Evolutionary conservation across 1,284 basidiomycete species (phyloP), one percentile per base, ranked within the genome.

Genomic region (Sphagnurus paluster): DNA sequence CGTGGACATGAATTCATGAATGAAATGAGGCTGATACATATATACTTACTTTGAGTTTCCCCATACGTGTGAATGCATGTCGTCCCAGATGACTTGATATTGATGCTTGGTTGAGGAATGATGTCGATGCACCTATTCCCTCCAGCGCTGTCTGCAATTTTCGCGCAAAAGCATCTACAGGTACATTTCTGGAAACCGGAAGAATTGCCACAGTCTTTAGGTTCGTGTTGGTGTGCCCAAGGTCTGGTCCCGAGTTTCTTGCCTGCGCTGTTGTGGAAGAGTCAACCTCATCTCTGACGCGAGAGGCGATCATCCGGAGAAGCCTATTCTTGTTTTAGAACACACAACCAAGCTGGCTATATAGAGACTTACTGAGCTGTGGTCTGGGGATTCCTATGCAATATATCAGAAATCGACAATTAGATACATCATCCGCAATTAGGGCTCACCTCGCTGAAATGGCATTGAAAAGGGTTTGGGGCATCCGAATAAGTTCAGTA

Each of bases 401-500:
- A 54, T 20, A 47, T 44, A 16, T 35, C 36, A 45, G 24, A 8
- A 37, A 30, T 16, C 21, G 26, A 21, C 21, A n/a, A n/a, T 16
- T 25, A 40, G 14, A 30, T 30, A 14, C 30, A 41, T 9, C 17
- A 23, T 13, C 14, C 8, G 25, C 16, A 38, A 10, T 17, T 14
- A 8, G 14, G n/a, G 56, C 77, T 56, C 53, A 86, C 87, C 89
- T 76, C 10, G 88, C 83, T 37, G 90, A 93, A 48, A 96, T 96
- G 0, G 96, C 96, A 64, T 99, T 98, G 74, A 99, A 99, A 11
- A 99, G 75, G 0, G 96, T 98, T 61, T 93, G 87, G 0, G 96
- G 97, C 87, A 99, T 98, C 37, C 94, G 77, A 35, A 95, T 97
- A n/a, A 99, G 76, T 65, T 99, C 97, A 0, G 93, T 94, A 64